Evolutionary conservation across 208 protist genomes (phyloP).

Genomic region (Leishmania aethiopica): DNA sequence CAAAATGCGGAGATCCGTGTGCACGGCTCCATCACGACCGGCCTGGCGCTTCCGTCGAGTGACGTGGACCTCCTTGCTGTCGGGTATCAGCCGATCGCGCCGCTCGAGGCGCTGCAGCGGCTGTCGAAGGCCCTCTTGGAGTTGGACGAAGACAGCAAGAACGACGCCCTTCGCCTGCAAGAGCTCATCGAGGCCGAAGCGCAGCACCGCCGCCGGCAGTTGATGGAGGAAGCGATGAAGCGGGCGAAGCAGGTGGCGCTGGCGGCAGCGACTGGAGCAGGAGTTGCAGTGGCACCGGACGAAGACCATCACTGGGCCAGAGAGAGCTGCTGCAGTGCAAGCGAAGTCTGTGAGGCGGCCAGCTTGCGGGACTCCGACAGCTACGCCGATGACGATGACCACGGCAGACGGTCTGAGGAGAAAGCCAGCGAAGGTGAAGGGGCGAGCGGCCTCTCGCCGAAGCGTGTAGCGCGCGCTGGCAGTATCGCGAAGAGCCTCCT

Average conservation of each 20-base stretch:
- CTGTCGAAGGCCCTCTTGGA: constrained; percentile 61
- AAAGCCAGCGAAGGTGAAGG: background rate
- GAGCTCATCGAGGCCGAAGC: constrained; percentile 39
- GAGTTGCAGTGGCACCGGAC: background rate
- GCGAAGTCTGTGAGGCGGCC: background rate
- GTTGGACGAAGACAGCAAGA: constrained; percentile 44
- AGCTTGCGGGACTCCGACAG: background rate
- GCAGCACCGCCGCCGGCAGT: constrained; percentile 17
- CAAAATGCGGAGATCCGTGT: constrained; percentile 58
- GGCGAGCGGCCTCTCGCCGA: background rate
- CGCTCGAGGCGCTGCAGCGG: constrained; percentile 70
- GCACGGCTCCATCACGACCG: constrained; percentile 80
- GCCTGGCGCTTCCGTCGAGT: constrained; percentile 73
- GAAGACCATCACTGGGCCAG: background rate
- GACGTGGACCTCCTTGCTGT: constrained; percentile 86
- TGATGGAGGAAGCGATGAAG: constrained; percentile 6
- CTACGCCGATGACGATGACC: background rate
- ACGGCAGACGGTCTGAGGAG: background rate
- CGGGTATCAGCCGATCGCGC: constrained; percentile 65
- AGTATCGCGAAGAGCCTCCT: background rate
- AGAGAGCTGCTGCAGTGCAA: background rate
- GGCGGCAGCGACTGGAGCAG: background rate
- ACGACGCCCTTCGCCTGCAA: constrained; percentile 33
- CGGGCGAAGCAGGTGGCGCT: constrained; percentile 10
- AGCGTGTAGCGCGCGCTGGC: background rate